phyloP scores from a whole-genome alignment of 345 rosid species.

The Ceriops decandra region DNA sequence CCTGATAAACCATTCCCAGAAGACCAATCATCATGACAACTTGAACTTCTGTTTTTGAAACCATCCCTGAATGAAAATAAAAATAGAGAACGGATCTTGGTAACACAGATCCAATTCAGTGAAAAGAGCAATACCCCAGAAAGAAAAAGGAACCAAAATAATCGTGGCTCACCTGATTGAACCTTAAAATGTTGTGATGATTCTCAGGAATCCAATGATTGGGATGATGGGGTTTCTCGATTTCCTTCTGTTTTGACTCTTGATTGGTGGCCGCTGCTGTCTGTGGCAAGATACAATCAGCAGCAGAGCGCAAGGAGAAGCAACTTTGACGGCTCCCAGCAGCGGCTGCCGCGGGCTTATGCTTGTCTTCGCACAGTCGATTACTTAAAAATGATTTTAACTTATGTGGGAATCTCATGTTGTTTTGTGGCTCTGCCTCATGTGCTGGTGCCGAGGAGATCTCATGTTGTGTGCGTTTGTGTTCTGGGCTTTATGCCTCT shows the following conservation, averaged over 20 bases:
- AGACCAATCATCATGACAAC: constrained; percentile 27
- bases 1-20: constrained; percentile 42
- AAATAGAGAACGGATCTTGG: constrained; percentile 10
- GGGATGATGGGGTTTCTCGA: not conserved
- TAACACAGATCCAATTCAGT: not conserved
- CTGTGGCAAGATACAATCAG: not conserved
- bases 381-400: not conserved
- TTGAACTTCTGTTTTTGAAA: constrained; percentile 19
- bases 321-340: not conserved
- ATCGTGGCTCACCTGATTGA: constrained; percentile 8
- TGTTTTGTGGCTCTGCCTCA: not conserved
- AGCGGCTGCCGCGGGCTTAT: not conserved
- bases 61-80: constrained; percentile 15
- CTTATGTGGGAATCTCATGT: constrained; percentile 10
- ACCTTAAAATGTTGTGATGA: not conserved
- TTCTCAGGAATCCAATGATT: not conserved
- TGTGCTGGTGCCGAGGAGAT: not conserved
- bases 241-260: not conserved
- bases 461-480: not conserved
- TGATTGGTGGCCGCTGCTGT: not conserved
- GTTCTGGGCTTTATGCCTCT: not conserved
- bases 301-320: constrained; percentile 5
- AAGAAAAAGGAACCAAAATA: not conserved
- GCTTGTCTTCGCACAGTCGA: not conserved
- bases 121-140: not conserved